These are phyloP conservation scores for Globisporangium solare DNA, from an alignment of 352 stramenopile species.

Conservation along the genomic window DNA sequence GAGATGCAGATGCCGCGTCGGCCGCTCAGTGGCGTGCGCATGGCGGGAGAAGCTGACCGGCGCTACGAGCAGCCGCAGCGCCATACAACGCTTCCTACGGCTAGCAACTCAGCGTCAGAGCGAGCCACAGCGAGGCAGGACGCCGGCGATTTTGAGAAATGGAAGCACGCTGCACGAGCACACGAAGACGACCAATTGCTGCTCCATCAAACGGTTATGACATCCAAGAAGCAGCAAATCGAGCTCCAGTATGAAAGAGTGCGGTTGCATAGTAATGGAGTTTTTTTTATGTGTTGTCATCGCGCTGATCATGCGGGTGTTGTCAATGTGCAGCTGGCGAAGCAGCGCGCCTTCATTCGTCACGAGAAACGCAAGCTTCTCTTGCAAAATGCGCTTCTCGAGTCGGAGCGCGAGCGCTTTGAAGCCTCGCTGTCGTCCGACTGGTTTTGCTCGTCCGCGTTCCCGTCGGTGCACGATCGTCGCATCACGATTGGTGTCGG, in stretches of 20 bases:
- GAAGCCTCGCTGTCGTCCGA: constrained; percentile 61
- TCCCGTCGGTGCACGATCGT: constrained; percentile 36
- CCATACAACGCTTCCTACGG: too few species aligned
- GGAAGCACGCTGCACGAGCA: too few species aligned
- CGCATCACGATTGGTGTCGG: constrained; percentile 64
- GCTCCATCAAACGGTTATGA: constrained; percentile 64
- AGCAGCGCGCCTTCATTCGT: constrained; percentile 75
- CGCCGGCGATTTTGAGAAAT: too few species aligned
- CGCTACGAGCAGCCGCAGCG: too few species aligned
- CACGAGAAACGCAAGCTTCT: constrained; percentile 75
- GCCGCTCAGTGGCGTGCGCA: too few species aligned
- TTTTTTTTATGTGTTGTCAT: neutral
- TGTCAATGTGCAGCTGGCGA: constrained; percentile 34
- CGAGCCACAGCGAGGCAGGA: too few species aligned
- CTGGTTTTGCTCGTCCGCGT: constrained; percentile 67
- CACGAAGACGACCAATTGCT: constrained; percentile 65
- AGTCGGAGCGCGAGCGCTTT: constrained; percentile 72
- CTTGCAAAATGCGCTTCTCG: constrained; percentile 65
- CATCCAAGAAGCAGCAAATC: constrained; percentile 61
- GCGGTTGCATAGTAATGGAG: neutral
- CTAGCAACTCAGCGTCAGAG: too few species aligned
- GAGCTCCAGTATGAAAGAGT: constrained; percentile 59
- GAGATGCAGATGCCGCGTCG: too few species aligned
- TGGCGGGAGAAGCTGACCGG: too few species aligned
- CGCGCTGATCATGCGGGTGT: too few species aligned